phyloP scores from a whole-genome alignment of 2,329 filamentous ascomycete species.

The Lasiodiplodia sp. region DNA sequence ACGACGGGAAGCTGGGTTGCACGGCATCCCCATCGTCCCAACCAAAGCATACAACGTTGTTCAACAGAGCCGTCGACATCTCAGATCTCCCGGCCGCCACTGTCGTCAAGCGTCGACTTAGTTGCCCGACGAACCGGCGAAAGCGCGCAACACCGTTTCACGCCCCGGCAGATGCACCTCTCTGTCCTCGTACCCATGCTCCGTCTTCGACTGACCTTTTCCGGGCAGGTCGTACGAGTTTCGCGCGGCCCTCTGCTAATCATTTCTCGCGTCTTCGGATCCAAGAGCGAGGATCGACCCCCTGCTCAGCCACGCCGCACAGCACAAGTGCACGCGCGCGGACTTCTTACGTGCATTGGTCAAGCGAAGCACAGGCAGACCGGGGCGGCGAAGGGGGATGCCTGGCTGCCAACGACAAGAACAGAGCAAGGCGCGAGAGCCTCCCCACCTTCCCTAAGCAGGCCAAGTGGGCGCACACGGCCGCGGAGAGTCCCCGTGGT shows the following conservation, averaged over 20 bases:
- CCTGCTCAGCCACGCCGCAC: conserved; percentile 28
- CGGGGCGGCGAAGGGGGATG: conserved; percentile 8
- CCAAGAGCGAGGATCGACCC: conserved; percentile 20
- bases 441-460: conserved; percentile 21
- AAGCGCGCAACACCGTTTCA: conserved; percentile 23
- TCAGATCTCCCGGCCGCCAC: conserved; percentile 26
- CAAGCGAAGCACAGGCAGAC: background rate
- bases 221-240: conserved; percentile 26
- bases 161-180: conserved; percentile 1
- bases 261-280: conserved; percentile 3
- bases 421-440: background rate
- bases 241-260: conserved; percentile 19
- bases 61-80: conserved; percentile 14
- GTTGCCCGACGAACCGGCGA: background rate
- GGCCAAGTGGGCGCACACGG: conserved; percentile 13
- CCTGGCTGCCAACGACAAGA: background rate
- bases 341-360: conserved; percentile 15
- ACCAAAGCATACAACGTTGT: conserved; percentile 17
- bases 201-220: conserved; percentile 5
- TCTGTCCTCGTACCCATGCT: conserved; percentile 4
- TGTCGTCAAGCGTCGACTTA: conserved; percentile 23
- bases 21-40: conserved; percentile 14
- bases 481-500: background rate
- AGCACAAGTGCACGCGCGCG: conserved; percentile 23
- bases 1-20: conserved; percentile 8